These are phyloP conservation scores for Mrakia gelida DNA, from an alignment of 768 basidiomycete species.

Conservation along the genomic window DNA sequence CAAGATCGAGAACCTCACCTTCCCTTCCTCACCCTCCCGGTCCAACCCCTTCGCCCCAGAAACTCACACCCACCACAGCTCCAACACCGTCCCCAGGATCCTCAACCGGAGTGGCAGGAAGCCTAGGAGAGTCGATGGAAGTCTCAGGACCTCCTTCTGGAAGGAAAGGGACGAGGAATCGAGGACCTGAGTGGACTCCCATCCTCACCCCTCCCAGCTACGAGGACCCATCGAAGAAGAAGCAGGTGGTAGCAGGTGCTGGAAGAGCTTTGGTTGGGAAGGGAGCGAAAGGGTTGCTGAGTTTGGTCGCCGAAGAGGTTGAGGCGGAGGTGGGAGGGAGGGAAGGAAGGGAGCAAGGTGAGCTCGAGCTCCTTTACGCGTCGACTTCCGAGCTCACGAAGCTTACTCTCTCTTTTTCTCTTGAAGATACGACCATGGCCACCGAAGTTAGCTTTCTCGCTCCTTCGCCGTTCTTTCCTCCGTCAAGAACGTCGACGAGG, in stretches of 20 bases:
- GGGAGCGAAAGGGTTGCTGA: slow-evolving; percentile 14
- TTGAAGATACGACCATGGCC: not conserved
- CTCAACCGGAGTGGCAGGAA: not conserved
- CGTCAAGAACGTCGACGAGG: not conserved
- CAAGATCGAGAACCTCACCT: not conserved
- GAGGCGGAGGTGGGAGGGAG: not conserved
- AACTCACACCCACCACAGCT: not conserved
- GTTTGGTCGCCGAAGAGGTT: not conserved
- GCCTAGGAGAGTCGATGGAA: not conserved
- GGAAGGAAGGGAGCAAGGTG: not conserved
- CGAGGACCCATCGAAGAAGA: not conserved
- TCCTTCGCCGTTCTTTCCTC: not conserved
- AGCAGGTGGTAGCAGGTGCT: not conserved
- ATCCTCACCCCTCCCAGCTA: not conserved
- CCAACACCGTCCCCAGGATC: not conserved
- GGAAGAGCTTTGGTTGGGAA: not conserved
- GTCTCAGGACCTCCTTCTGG: not conserved
- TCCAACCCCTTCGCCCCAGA: not conserved
- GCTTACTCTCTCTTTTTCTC: not conserved
- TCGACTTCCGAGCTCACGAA: not conserved
- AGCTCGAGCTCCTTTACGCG: too few relatives aligned
- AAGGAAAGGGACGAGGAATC: not conserved
- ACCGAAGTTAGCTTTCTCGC: not conserved
- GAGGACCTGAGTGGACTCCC: slow-evolving; percentile 8
- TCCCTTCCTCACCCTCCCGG: not conserved